Evolutionary conservation across 1,284 basidiomycete species (phyloP).

Genomic region (Irpex lacteus): DNA sequence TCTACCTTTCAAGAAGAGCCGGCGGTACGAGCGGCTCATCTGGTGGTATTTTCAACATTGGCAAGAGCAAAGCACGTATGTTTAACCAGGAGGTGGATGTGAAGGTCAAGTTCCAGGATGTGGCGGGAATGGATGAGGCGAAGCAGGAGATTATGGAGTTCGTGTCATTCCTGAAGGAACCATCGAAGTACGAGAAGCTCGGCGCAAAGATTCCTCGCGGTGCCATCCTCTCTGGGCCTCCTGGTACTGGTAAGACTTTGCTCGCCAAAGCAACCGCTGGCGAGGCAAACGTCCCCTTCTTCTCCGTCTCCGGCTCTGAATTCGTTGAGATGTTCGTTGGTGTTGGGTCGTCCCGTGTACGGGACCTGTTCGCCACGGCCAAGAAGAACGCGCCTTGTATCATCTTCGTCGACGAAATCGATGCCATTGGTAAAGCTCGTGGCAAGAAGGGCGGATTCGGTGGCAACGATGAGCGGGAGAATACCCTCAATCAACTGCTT

Average conservation of each 20-base stretch:
- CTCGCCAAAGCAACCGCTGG: constrained; percentile 98
- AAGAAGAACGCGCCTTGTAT: constrained; percentile 99
- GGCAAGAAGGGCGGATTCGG: constrained; percentile 88
- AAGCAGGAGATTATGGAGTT: constrained; percentile 99
- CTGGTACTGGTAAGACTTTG: constrained; percentile 98
- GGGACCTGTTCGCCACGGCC: constrained; percentile 95
- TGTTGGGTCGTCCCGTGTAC: constrained; percentile 95
- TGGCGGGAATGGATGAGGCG: constrained; percentile 99
- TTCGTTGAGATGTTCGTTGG: constrained; percentile 99
- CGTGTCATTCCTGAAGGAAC: constrained; percentile 98
- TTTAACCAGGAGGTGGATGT: constrained; percentile 99
- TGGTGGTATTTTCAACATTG: constrained; percentile 96
- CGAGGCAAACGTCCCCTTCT: constrained; percentile 96
- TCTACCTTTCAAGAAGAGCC: constrained; percentile 87
- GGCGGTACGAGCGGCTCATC: constrained; percentile 63
- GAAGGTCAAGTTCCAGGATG: constrained; percentile 91
- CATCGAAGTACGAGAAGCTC: constrained; percentile 90
- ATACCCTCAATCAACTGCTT: constrained; percentile 95
- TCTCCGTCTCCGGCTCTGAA: constrained; percentile 97
- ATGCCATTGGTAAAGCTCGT: constrained; percentile 96
- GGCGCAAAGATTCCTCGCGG: constrained; percentile 99
- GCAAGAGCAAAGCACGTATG: constrained; percentile 92
- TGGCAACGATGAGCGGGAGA: constrained; percentile 98
- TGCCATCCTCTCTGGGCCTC: constrained; percentile 96
- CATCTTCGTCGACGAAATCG: constrained; percentile 98